Percentiles rank a stretch among this genome's conserved stretches.
These are phyloP conservation scores for Didymella pomorum DNA, from an alignment of 2,329 filamentous ascomycete genomes.

Conservation along the genomic window DNA sequence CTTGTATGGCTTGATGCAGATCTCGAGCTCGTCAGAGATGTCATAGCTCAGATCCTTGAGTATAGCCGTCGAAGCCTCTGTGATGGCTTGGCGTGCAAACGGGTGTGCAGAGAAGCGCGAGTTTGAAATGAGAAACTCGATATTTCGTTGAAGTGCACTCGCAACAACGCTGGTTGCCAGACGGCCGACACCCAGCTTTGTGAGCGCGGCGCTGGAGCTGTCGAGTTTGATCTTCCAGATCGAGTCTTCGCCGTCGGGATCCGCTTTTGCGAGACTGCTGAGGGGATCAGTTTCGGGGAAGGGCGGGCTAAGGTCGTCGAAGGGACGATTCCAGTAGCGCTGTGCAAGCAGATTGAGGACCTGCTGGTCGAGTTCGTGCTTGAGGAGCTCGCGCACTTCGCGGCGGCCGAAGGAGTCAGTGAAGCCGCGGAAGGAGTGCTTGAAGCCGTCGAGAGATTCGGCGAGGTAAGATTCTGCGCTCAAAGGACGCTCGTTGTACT, in stretches of 20 bases:
- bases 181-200: conserved; percentile 91
- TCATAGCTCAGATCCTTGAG: conserved; percentile 95
- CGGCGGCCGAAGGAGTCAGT: conserved; percentile 87
- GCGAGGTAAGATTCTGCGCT: conserved; percentile 97
- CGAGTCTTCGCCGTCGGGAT: conserved; percentile 72
- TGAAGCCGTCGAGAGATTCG: conserved; percentile 93
- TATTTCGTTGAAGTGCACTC: conserved; percentile 81
- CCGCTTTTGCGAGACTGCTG: conserved; percentile 81
- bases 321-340: conserved; percentile 95
- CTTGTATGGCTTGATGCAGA: conserved; percentile 99
- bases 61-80: conserved; percentile 86
- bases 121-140: conserved; percentile 78
- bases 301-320: conserved; percentile 77
- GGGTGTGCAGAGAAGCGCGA: conserved; percentile 92
- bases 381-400: conserved; percentile 88
- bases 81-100: conserved; percentile 91
- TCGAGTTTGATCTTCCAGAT: conserved; percentile 97
- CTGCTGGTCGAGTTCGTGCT: conserved; percentile 91
- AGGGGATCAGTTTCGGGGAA: conserved; percentile 75
- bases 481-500: conserved; percentile 95
- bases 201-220: conserved; percentile 86
- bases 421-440: conserved; percentile 96
- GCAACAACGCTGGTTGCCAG: conserved; percentile 92
- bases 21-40: conserved; percentile 97
- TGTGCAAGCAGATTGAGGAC: conserved; percentile 92